Conservation (phyloP, 768 basidiomycete genomes). For the Rubroboletus pulcherrimus region DNA sequence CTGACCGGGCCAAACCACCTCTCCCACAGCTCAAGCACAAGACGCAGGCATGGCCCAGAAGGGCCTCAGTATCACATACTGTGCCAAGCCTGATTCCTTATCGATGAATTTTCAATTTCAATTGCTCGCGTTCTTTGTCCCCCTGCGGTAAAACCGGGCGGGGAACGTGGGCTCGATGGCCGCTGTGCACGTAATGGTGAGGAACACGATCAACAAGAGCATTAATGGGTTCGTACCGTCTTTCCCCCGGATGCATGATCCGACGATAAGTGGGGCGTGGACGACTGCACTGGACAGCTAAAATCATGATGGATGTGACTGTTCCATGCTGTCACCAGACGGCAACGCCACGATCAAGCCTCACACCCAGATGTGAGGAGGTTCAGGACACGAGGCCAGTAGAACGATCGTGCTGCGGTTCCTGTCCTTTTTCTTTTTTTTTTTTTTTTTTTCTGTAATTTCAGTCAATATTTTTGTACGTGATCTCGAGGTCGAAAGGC, state of each 20-base stretch:
- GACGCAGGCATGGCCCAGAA: background rate
- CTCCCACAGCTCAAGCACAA: background rate
- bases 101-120: background rate
- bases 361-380: background rate
- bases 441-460: background rate
- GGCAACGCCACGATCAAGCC: slow-evolving; percentile 14
- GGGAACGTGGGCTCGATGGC: background rate
- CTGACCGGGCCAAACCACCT: background rate
- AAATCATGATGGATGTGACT: slow-evolving; percentile 3
- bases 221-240: slow-evolving; percentile 4
- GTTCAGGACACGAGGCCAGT: background rate
- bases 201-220: background rate
- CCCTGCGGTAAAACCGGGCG: background rate
- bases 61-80: background rate
- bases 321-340: slow-evolving; percentile 4
- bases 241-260: slow-evolving; percentile 2
- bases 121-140: background rate
- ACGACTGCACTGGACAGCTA: background rate
- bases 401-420: background rate
- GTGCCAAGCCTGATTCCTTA: background rate
- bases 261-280: slow-evolving; percentile 1
- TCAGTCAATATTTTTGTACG: background rate
- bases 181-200: slow-evolving; percentile 12
- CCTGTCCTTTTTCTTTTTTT: background rate
- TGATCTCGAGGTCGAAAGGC: background rate